A percentile compares a stretch with the other conserved stretches of the same genome.
Evolutionary conservation across 148 eudicot genomes (phyloP).

Genomic region (Rheum nobile): DNA sequence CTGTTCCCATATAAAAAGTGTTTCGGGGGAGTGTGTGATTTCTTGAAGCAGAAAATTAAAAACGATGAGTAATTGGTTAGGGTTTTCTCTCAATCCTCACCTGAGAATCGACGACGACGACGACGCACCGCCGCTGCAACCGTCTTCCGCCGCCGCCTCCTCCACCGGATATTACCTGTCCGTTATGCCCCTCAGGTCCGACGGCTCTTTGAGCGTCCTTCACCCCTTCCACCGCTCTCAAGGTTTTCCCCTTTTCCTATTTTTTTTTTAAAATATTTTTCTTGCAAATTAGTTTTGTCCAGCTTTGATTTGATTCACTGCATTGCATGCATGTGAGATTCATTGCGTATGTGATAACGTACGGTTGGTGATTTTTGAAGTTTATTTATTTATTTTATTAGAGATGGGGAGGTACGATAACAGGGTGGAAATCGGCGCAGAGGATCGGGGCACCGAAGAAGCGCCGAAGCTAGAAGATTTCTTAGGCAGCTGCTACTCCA

Average conservation of each 20-base stretch:
- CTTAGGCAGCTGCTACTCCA: conserved; percentile 26
- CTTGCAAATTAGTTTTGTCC: neutral
- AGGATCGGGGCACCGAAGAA: conserved; percentile 3
- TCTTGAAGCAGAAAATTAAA: neutral
- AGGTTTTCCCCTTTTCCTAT: neutral
- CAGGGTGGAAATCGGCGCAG: neutral
- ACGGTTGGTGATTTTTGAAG: neutral
- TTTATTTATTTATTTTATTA: neutral
- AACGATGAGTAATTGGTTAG: conserved; percentile 37
- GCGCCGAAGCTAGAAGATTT: conserved; percentile 45
- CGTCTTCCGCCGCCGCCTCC: neutral
- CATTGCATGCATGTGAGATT: too few species aligned
- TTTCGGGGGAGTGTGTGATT: neutral
- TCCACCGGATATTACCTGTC: neutral
- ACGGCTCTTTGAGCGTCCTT: conserved; percentile 17
- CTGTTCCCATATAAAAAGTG: neutral
- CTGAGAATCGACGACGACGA: conserved; percentile 20
- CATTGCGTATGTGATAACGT: neutral
- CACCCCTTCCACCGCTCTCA: conserved; percentile 16
- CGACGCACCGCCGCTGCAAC: neutral
- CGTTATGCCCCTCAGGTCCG: conserved; percentile 18
- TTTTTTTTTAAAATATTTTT: neutral
- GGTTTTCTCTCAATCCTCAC: conserved; percentile 39
- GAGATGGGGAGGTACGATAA: conserved; percentile 29
- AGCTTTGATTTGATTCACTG: neutral